Base-by-base conservation (phyloP, 2,329 filamentous ascomycete genomes). In the Cytospora mali region DNA sequence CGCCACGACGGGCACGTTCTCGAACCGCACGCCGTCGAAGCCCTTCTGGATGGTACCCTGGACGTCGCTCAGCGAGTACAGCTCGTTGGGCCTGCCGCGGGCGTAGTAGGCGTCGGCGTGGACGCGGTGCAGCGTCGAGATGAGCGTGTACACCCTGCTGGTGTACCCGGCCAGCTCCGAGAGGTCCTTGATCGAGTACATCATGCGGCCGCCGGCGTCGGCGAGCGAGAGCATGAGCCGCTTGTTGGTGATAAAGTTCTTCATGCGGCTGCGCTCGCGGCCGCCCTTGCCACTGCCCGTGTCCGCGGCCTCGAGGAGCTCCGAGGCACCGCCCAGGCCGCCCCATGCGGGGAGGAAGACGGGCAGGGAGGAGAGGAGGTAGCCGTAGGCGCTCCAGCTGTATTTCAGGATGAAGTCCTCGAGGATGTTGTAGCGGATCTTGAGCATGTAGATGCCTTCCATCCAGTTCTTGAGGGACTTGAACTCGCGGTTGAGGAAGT, bases 151-250 rank as follows among this genome's bases (percentile, higher is more conserved):
- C 14, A 99, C 93, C 51, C 95, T 88, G 63, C 92, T 97, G 0
- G 95, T 99, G 78, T 98, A 96, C 25, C 95, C 95, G 6, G 95
- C 95, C 35, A 99, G 82, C 74, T 99, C 95, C 1, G 93, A 93
- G 39, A 99, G 85, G 72, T 99, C 96, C 77, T 99, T 99, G 81
- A 99, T 96, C 66, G 91, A 95, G 80, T 99, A 99, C 95, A 99
- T 99, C 92, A 99, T 97, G 53, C 95, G 86, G 28, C 94, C 94
- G 64, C 95, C 95, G 1, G 95, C 95, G 76, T 99, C 95, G 11
- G 95, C 95, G 42, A 99, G 84, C 18, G 94, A 98, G 33, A 99
- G 84, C 95, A 99, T 98, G 46, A 99, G 88, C 5, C 95, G 88
- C 76, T 99, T 98, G 79, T 99, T 99, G 14, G 95, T 99, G 76